Conservation (phyloP, 306 rosid genomes). For the Alnus glutinosa region DNA sequence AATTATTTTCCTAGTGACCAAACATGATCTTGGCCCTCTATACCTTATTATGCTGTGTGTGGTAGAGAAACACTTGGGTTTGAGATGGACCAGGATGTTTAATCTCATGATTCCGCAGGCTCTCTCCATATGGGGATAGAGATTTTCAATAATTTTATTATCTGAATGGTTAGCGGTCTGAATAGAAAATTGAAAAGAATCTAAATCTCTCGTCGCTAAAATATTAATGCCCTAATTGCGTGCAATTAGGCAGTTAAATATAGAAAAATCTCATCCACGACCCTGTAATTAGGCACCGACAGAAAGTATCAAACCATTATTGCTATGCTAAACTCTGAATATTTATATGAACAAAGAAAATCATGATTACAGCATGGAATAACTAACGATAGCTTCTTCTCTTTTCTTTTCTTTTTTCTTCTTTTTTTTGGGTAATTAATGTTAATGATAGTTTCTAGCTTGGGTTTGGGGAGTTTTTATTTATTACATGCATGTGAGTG, state of each 20-base stretch:
- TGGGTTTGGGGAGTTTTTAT: background rate
- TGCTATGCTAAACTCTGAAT: background rate
- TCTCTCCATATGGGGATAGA: no score
- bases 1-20: background rate
- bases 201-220: no score
- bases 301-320: background rate
- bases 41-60: background rate
- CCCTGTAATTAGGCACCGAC: background rate
- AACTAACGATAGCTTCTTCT: background rate
- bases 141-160: no score
- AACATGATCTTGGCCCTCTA: background rate
- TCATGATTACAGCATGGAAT: background rate
- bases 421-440: background rate
- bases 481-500: background rate
- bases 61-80: no score
- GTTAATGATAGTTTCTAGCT: conserved; percentile 3
- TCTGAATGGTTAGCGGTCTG: no score
- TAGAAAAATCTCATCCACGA: no score
- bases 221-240: no score
- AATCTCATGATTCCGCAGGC: background rate
- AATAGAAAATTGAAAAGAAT: no score
- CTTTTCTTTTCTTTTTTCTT: no score
- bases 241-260: no score
- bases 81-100: background rate
- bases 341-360: background rate